Conservation (phyloP, 2,329 filamentous ascomycete genomes). For the Aspergillus sp. region DNA sequence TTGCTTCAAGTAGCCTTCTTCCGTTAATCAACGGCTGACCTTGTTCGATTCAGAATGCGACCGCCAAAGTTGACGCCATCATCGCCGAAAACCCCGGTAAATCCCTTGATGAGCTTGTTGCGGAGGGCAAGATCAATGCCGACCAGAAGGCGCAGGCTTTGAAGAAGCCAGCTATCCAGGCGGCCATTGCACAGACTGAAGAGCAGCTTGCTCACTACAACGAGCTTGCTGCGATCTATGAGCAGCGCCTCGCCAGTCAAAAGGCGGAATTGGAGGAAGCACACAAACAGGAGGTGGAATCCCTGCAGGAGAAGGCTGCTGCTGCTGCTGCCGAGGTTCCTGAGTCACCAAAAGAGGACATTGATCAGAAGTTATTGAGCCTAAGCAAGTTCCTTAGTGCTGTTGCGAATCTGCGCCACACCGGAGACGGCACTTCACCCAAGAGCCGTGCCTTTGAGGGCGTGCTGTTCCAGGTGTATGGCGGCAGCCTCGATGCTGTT, state of each 20-base stretch:
- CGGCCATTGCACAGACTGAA: conserved; percentile 60
- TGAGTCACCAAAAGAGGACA: conserved; percentile 51
- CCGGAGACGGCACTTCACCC: conserved; percentile 61
- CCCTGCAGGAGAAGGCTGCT: conserved; percentile 55
- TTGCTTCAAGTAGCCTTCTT: conserved; percentile 23
- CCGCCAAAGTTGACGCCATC: conserved; percentile 64
- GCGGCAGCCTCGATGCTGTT: conserved; percentile 64
- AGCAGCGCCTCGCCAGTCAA: conserved; percentile 59
- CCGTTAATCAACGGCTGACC: conserved; percentile 24
- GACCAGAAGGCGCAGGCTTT: conserved; percentile 67
- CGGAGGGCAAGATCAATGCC: conserved; percentile 65
- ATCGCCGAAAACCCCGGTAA: conserved; percentile 63
- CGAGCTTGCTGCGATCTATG: conserved; percentile 63
- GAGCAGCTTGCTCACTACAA: conserved; percentile 66
- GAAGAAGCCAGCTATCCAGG: conserved; percentile 66
- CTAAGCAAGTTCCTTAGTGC: conserved; percentile 66
- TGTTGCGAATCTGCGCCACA: conserved; percentile 63
- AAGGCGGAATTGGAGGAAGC: conserved; percentile 59
- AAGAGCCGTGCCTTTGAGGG: conserved; percentile 68
- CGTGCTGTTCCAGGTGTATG: conserved; percentile 66
- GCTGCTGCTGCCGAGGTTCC: conserved; percentile 53
- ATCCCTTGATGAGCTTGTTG: conserved; percentile 66
- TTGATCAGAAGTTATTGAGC: conserved; percentile 60
- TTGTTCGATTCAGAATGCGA: conserved; percentile 53
- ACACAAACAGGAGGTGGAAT: conserved; percentile 61